Evolutionary conservation across 192 early-diverging fungal genomes (phyloP).

Genomic region (Umbelopsis isabellina): DNA sequence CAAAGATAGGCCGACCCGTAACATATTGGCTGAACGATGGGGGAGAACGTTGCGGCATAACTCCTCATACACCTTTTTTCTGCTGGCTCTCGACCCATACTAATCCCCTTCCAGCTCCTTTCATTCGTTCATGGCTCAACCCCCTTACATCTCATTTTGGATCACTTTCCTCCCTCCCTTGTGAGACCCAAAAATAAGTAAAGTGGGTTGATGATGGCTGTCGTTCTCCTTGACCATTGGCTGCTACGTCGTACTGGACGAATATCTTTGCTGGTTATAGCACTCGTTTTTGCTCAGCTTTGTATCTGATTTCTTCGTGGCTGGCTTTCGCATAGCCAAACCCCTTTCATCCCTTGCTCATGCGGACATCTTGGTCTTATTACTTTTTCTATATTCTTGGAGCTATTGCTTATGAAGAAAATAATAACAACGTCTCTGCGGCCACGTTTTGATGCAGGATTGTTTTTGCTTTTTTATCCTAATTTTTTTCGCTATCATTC

Average conservation of each 20-base stretch:
- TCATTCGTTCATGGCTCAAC: constrained; percentile 14
- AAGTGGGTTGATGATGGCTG: background rate
- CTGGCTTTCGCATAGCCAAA: background rate
- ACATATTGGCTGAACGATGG: background rate
- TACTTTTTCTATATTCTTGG: background rate
- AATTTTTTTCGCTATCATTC: background rate
- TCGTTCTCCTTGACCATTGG: too few species aligned
- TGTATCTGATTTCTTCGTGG: too few species aligned
- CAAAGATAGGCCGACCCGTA: background rate
- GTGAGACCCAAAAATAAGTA: constrained; percentile 6
- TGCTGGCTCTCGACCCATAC: background rate
- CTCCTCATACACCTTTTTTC: background rate
- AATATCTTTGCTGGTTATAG: constrained; percentile 15
- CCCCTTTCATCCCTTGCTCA: constrained; percentile 1
- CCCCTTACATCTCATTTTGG: background rate
- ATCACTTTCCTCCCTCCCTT: constrained; percentile 8
- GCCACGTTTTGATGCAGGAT: constrained; percentile 6
- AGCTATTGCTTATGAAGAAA: background rate
- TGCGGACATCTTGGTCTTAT: background rate
- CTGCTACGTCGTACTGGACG: background rate
- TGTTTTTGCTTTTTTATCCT: background rate
- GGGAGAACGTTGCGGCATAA: too few species aligned
- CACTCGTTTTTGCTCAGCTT: too few species aligned
- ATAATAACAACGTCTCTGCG: background rate
- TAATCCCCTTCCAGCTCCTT: constrained; percentile 15